Conservation (phyloP, 441 rosid genomes). For the Aquilaria agallochum region DNA sequence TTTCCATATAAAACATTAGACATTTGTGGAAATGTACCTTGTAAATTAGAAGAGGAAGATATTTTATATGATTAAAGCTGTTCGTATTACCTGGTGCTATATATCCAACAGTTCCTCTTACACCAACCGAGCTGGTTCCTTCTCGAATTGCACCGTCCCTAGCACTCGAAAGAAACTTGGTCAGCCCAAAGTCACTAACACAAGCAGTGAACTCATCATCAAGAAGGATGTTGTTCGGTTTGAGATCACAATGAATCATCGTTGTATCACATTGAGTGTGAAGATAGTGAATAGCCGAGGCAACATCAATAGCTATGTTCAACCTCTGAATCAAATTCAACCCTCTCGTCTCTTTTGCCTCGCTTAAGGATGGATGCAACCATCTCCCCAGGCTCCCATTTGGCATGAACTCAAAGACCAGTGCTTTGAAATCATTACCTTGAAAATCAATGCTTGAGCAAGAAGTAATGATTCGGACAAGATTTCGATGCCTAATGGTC, state of each 20-base stretch:
- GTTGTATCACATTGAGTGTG: background rate
- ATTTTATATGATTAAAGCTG: no score
- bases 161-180: background rate
- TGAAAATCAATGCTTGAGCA: background rate
- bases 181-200: background rate
- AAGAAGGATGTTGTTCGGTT: conserved; percentile 3
- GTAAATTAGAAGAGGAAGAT: no score
- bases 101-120: background rate
- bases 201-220: background rate
- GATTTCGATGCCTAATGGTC: background rate
- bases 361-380: background rate
- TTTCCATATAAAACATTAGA: no score
- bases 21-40: no score
- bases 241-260: background rate
- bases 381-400: conserved; percentile 12
- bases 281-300: background rate
- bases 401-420: conserved; percentile 14
- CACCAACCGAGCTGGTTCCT: background rate
- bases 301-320: background rate
- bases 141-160: background rate
- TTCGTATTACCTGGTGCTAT: background rate
- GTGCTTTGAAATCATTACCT: conserved; percentile 8
- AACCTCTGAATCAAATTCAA: background rate
- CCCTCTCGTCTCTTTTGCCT: background rate
- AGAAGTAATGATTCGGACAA: background rate